phyloP scores from a whole-genome alignment of 2,329 filamentous ascomycete genomes.

The Macroventuria anomochaeta region DNA sequence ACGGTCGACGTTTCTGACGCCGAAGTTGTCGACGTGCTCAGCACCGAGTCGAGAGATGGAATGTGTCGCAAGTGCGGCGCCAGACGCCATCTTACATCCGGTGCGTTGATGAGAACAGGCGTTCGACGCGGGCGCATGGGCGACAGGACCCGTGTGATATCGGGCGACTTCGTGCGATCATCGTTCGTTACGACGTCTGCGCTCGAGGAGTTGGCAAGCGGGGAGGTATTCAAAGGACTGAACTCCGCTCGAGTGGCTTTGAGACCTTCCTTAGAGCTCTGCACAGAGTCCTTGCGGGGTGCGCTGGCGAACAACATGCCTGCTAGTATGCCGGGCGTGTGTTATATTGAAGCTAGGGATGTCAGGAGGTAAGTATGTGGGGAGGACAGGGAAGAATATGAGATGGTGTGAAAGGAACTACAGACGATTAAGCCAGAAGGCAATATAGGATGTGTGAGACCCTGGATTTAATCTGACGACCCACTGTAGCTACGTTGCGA shows the following conservation, averaged over 20 bases:
- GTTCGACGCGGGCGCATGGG: constrained; percentile 8
- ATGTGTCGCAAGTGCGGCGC: not conserved
- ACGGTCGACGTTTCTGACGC: not conserved
- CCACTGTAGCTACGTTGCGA: constrained; percentile 22
- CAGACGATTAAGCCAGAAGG: too few species aligned
- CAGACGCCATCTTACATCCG: constrained; percentile 6
- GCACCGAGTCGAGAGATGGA: not conserved
- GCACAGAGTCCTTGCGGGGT: constrained; percentile 2
- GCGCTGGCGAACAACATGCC: not conserved
- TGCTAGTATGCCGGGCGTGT: not conserved
- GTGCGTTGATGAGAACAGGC: constrained; percentile 12
- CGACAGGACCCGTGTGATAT: constrained; percentile 2
- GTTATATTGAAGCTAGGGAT: not conserved
- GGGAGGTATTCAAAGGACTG: not conserved
- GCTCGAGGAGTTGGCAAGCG: not conserved
- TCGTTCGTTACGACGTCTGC: constrained; percentile 12
- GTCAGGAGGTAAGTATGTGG: not conserved
- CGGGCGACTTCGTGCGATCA: constrained; percentile 3
- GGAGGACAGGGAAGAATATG: not conserved
- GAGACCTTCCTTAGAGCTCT: not conserved
- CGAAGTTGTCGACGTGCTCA: not conserved
- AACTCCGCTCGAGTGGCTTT: not conserved
- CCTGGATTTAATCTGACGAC: not conserved
- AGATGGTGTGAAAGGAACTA: too few species aligned
- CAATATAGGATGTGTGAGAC: too few species aligned